These are phyloP conservation scores for Phytophthora pini DNA, from an alignment of 352 stramenopile species.

Conservation along the genomic window DNA sequence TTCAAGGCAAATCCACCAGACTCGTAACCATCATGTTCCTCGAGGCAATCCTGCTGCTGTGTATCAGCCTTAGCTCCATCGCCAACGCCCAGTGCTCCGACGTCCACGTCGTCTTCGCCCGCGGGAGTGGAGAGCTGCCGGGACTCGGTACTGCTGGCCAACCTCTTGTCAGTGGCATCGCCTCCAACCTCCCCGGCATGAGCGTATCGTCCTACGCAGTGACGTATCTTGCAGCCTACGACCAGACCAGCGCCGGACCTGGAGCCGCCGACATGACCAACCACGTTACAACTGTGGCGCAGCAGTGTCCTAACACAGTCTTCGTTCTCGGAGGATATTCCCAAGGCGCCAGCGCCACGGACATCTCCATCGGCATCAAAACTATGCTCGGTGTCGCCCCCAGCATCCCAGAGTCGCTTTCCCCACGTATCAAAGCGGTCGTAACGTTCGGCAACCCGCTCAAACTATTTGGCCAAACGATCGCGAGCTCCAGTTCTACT, in stretches of 20 bases:
- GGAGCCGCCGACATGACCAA: slow-evolving; percentile 44
- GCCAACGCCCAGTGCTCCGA: slow-evolving; percentile 28
- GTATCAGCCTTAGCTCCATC: background rate
- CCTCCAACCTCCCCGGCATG: slow-evolving; percentile 28
- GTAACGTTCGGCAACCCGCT: slow-evolving; percentile 48
- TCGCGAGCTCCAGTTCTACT: slow-evolving; percentile 26
- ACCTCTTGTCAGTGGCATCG: slow-evolving; percentile 35
- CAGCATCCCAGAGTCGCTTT: background rate
- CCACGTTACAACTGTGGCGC: slow-evolving; percentile 31
- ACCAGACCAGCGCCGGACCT: slow-evolving; percentile 29
- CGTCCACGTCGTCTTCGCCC: slow-evolving; percentile 38
- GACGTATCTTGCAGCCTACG: slow-evolving; percentile 24
- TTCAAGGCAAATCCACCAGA: slow-evolving; percentile 4
- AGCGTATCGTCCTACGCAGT: slow-evolving; percentile 43
- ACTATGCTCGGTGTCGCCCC: slow-evolving; percentile 11
- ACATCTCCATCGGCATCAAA: slow-evolving; percentile 39
- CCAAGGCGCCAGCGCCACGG: slow-evolving; percentile 39
- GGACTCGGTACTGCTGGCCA: slow-evolving; percentile 33
- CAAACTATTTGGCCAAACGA: slow-evolving; percentile 31
- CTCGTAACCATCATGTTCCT: background rate
- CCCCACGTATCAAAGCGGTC: slow-evolving; percentile 12
- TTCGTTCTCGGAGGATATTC: slow-evolving; percentile 46
- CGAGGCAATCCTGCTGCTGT: slow-evolving; percentile 1
- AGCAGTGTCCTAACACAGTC: slow-evolving; percentile 37
- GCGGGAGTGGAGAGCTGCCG: slow-evolving; percentile 32